phyloP scores from a whole-genome alignment of 2,329 filamentous ascomycete species.

The Kalmusia sp. region DNA sequence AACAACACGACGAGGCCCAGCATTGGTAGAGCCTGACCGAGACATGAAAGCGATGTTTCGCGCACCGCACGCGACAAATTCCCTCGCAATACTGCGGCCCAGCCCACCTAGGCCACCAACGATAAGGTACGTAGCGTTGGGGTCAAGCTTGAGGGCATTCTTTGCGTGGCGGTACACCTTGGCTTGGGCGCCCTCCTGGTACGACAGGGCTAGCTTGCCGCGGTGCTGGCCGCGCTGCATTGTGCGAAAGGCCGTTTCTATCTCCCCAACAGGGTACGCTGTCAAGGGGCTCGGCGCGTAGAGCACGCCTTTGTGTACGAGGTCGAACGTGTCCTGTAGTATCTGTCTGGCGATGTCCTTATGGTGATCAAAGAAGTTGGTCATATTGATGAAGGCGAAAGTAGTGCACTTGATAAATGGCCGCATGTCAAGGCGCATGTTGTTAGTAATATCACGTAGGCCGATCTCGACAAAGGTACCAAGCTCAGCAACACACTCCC shows the following conservation, averaged over 20 bases:
- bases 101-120: constrained; percentile 22
- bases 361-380: no score
- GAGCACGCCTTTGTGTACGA: no score
- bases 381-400: no score
- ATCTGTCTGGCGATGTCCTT: no score
- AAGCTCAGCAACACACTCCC: constrained; percentile 51
- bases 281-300: no score
- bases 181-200: not conserved
- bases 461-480: constrained; percentile 31
- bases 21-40: not conserved
- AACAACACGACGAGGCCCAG: not conserved
- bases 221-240: constrained; percentile 45
- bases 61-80: constrained; percentile 19
- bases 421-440: constrained; percentile 16
- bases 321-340: no score
- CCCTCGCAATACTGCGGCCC: constrained; percentile 16
- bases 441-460: constrained; percentile 11
- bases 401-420: no score
- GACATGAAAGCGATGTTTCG: constrained; percentile 18
- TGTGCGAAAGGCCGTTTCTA: not conserved
- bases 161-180: no score
- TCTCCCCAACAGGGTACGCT: no score
- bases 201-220: not conserved
- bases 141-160: not conserved
- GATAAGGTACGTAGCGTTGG: constrained; percentile 5